These are phyloP conservation scores for Fusarium pseudoanthophilum DNA, from an alignment of 2,329 filamentous ascomycete genomes.

Conservation along the genomic window DNA sequence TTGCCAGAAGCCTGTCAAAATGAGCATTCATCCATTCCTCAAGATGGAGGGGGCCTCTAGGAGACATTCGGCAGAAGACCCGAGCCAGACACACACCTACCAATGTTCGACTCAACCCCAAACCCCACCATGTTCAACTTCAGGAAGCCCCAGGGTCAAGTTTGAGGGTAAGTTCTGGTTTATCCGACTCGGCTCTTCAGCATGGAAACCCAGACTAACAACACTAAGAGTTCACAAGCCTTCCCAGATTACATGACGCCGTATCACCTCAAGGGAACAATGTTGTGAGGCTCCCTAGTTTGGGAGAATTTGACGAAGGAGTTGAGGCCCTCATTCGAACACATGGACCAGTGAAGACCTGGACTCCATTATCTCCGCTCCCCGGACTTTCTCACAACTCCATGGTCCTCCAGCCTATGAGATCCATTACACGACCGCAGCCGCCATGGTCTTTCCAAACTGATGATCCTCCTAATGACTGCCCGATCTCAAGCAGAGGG, in stretches of 20 bases:
- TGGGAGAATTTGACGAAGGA: slow-evolving; percentile 53
- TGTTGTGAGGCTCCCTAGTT: slow-evolving; percentile 48
- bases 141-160: slow-evolving; percentile 50
- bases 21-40: slow-evolving; percentile 39
- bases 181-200: slow-evolving; percentile 1
- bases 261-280: slow-evolving; percentile 30
- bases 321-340: slow-evolving; percentile 51
- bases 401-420: slow-evolving; percentile 39
- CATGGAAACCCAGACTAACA: slow-evolving; percentile 29
- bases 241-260: slow-evolving; percentile 38
- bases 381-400: slow-evolving; percentile 38
- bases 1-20: slow-evolving; percentile 19
- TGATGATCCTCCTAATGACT: slow-evolving; percentile 18
- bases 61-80: neutral
- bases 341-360: slow-evolving; percentile 45
- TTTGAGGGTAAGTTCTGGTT: slow-evolving; percentile 44
- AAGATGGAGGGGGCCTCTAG: slow-evolving; percentile 23
- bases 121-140: slow-evolving; percentile 45
- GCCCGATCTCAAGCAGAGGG: slow-evolving; percentile 22
- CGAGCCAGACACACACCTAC: neutral
- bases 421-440: slow-evolving; percentile 13
- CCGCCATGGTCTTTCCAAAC: slow-evolving; percentile 30
- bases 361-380: slow-evolving; percentile 46
- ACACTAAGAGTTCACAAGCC: slow-evolving; percentile 41
- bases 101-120: slow-evolving; percentile 31